Evolutionary conservation across 2,329 filamentous ascomycete species (phyloP), one percentile per base, ranked within the genome.

Genomic region (Fusarium newnesense): DNA sequence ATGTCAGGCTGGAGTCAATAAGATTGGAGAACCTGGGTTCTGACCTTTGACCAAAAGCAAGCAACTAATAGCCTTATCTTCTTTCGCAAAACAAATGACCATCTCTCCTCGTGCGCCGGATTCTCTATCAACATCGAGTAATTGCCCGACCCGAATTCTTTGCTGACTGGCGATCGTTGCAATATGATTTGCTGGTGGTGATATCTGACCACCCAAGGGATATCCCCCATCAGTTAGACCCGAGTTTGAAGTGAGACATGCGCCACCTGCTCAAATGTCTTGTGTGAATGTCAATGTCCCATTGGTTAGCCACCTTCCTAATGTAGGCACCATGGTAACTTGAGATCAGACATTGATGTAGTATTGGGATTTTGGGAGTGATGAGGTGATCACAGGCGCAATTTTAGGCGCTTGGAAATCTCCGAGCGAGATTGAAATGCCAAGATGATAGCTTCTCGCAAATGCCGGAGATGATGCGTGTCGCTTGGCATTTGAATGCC

Each of bases 191-290:
- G 62, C 16, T 12, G 34, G 21, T 32, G 37, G 18, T 36, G 36
- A 26, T 43, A 36, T 60, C 30, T 42, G 30, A 12, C n/a, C 28
- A 0, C 26, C 18, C 15, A 44, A 47, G 28, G 19, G 39, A 47
- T 42, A 9, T 16, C 53, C 37, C 28, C 7, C 47, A 46, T 36
- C 37, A 64, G 57, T 37, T 54, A 65, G 40, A 11, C 52, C 43
- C 8, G 10, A 32, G 28, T n/a, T 43, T 10, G 8, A 18, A 16
- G 52, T 66, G 64, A 67, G 64, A 67, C 64, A 67, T 68, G 7
- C 40, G 37, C 66, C 66, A 68, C 66, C 49, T 68, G 66, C 6
- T 30, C 49, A 19, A 63, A 36, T 68, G 66, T 68, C 66, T 69
- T 43, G 32, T 11, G 47, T 40, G 19, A 16, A 50, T 43, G 15